Conservation (phyloP, 1,284 basidiomycete genomes). For the Moesziomyces sp. region DNA sequence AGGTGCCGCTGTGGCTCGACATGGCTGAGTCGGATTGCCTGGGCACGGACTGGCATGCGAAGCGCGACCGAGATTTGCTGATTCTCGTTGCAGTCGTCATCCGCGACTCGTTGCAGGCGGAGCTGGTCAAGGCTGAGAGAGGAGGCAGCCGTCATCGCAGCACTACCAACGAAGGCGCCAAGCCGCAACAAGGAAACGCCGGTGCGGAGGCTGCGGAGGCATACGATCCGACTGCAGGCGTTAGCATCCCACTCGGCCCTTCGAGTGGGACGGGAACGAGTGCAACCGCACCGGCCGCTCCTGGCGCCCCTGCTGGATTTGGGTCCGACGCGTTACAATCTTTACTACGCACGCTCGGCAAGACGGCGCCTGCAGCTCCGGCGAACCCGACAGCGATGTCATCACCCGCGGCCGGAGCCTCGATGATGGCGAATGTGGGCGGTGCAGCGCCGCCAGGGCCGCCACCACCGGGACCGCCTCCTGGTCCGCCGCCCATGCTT, state of each 20-base stretch:
- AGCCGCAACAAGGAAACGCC: background rate
- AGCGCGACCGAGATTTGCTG: conserved; percentile 51
- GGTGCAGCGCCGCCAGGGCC: conserved; percentile 9
- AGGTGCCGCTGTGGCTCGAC: conserved; percentile 62
- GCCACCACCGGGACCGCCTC: conserved; percentile 33
- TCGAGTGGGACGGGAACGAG: background rate
- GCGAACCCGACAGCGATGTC: background rate
- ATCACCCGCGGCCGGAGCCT: conserved; percentile 2
- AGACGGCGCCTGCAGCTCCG: conserved; percentile 15
- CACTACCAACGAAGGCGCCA: conserved; percentile 16
- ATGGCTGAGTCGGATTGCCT: conserved; percentile 47
- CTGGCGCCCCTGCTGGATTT: conserved; percentile 7
- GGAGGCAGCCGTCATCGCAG: conserved; percentile 16
- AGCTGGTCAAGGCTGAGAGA: conserved; percentile 24
- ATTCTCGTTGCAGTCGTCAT: conserved; percentile 57
- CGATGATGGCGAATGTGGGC: conserved; percentile 3
- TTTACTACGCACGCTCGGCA: conserved; percentile 36
- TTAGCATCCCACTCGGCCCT: conserved; percentile 11
- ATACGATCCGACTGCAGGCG: conserved; percentile 28
- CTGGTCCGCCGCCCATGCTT: conserved; percentile 25
- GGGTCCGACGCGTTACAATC: conserved; percentile 37
- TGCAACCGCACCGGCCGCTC: background rate
- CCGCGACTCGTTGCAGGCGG: conserved; percentile 38
- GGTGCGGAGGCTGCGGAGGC: conserved; percentile 4
- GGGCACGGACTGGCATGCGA: conserved; percentile 29